Evolutionary conservation across 2,329 filamentous ascomycete genomes (phyloP).

Genomic region (Microascus cirrosus): DNA sequence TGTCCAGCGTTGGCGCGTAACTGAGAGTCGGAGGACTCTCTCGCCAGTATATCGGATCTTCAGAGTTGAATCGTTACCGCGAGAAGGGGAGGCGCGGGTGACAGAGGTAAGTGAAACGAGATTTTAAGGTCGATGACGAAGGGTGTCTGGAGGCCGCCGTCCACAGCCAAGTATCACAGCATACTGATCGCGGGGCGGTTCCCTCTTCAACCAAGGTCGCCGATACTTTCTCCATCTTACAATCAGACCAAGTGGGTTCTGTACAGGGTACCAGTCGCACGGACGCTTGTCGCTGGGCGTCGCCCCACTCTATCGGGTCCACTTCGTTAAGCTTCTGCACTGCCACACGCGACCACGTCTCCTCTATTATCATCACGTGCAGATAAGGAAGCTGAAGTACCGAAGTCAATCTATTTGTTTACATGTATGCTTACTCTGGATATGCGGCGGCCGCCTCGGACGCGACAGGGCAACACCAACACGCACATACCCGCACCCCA

Average conservation of each 20-base stretch:
- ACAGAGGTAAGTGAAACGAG: neutral
- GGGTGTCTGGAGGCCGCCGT: neutral
- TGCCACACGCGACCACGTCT: neutral
- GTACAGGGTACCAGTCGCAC: neutral
- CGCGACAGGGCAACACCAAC: constrained; percentile 1
- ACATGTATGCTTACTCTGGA: neutral
- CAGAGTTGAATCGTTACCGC: neutral
- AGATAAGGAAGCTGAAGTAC: neutral
- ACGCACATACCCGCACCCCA: constrained; percentile 1
- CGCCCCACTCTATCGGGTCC: neutral
- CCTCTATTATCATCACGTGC: constrained; percentile 1
- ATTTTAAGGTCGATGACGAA: neutral
- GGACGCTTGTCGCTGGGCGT: neutral
- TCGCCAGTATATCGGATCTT: neutral
- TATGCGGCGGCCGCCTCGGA: neutral
- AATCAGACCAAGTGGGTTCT: neutral
- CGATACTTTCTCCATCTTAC: neutral
- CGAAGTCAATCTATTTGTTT: constrained; percentile 4
- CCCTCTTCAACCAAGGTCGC: neutral
- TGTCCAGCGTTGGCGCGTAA: neutral
- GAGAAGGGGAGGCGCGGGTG: neutral
- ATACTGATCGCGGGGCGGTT: neutral
- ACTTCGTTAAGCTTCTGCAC: neutral
- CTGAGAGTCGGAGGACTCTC: neutral
- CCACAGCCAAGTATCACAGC: neutral